Evolutionary conservation across 805 yeast genomes (phyloP).

Genomic region (Saccharomycopsis amapae): DNA sequence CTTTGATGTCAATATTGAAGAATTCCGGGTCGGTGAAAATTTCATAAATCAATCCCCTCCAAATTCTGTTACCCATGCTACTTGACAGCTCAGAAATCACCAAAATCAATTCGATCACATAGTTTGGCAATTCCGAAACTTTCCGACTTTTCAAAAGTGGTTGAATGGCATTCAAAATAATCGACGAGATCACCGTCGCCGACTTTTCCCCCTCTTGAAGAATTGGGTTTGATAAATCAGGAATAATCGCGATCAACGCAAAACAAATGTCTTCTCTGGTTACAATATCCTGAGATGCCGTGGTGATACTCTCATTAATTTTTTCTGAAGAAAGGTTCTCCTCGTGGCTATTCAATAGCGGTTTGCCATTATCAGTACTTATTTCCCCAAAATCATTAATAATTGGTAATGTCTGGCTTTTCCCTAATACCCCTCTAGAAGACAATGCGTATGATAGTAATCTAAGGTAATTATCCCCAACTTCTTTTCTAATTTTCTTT

Average conservation of each 20-base stretch:
- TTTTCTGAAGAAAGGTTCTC: too few relatives aligned
- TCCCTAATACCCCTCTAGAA: slow-evolving; percentile 22
- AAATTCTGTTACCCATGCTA: slow-evolving; percentile 31
- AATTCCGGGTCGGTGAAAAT: slow-evolving; percentile 54
- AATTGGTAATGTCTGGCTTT: too few relatives aligned
- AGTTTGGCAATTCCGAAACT: slow-evolving; percentile 34
- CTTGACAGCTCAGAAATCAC: slow-evolving; percentile 30
- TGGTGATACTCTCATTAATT: too few relatives aligned
- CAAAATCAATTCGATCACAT: slow-evolving; percentile 40
- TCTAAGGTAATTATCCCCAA: slow-evolving; percentile 32
- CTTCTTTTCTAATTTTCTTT: slow-evolving; percentile 50
- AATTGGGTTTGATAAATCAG: slow-evolving; percentile 33
- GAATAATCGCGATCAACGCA: slow-evolving; percentile 35
- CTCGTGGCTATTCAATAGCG: too few relatives aligned
- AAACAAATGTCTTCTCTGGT: slow-evolving; percentile 39
- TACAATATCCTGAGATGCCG: slow-evolving; percentile 20
- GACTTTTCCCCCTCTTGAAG: slow-evolving; percentile 58
- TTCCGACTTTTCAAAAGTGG: slow-evolving; percentile 46
- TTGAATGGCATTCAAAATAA: slow-evolving; percentile 45
- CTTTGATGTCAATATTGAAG: slow-evolving; percentile 33
- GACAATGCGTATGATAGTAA: slow-evolving; percentile 30
- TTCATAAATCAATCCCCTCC: slow-evolving; percentile 64
- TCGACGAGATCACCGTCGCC: slow-evolving; percentile 39
- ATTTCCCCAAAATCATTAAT: too few relatives aligned
- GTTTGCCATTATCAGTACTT: too few relatives aligned